Evolutionary conservation across 2,329 filamentous ascomycete genomes (phyloP).

Genomic region (Stagonosporopsis rhizophila): DNA sequence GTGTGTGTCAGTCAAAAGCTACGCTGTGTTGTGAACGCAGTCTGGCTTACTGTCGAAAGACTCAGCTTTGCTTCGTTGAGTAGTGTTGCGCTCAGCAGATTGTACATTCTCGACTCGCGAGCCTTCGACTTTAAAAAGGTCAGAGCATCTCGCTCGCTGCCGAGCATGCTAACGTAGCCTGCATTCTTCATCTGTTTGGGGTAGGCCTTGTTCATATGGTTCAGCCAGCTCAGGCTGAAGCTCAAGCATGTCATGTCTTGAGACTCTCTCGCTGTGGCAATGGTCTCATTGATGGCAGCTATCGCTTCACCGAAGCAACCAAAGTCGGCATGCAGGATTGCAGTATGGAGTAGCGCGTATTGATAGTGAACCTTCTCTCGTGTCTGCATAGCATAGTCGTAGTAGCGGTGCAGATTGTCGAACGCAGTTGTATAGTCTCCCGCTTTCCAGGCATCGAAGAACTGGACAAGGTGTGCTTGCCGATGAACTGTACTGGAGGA

Average conservation of each 20-base stretch:
- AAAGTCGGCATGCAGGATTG: slow-evolving; percentile 93
- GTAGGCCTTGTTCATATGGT: slow-evolving; percentile 89
- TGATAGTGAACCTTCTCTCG: slow-evolving; percentile 87
- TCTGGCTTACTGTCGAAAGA: slow-evolving; percentile 70
- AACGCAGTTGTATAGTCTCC: slow-evolving; percentile 91
- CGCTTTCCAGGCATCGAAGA: slow-evolving; percentile 89
- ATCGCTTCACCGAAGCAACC: slow-evolving; percentile 89
- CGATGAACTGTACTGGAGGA: slow-evolving; percentile 74
- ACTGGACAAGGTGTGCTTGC: slow-evolving; percentile 79
- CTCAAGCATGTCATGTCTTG: slow-evolving; percentile 92
- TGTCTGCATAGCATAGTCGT: slow-evolving; percentile 93
- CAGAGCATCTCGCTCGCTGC: slow-evolving; percentile 80
- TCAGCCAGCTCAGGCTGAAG: slow-evolving; percentile 94
- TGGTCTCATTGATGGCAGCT: slow-evolving; percentile 92
- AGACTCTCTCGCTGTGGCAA: slow-evolving; percentile 92
- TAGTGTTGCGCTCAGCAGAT: slow-evolving; percentile 80
- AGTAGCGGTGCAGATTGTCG: slow-evolving; percentile 91
- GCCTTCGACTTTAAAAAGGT: slow-evolving; percentile 85
- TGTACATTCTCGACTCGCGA: slow-evolving; percentile 85
- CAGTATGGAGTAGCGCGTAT: slow-evolving; percentile 91
- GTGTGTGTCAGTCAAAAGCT: slow-evolving; percentile 2
- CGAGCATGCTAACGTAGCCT: slow-evolving; percentile 75
- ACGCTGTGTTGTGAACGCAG: not conserved
- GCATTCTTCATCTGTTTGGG: slow-evolving; percentile 75
- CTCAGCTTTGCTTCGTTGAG: slow-evolving; percentile 85